Evolutionary conservation across 805 yeast species (phyloP).

Genomic region (Ogataea thermomethanolica): DNA sequence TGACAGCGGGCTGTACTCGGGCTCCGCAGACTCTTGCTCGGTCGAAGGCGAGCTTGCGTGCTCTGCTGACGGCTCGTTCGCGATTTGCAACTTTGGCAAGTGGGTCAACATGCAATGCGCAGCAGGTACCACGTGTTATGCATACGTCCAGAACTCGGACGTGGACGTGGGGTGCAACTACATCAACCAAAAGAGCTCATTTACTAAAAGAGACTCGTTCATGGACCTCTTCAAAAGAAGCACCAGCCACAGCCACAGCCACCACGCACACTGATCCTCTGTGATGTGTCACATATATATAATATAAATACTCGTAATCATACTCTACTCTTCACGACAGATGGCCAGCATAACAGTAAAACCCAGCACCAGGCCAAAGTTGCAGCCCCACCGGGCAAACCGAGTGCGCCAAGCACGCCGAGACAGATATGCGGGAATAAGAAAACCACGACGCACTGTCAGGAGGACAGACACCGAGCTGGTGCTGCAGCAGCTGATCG

Average conservation of each 20-base stretch:
- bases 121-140: constrained; percentile 61
- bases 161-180: constrained; percentile 51
- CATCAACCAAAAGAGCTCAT: constrained; percentile 29
- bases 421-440: neutral
- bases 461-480: neutral
- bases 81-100: constrained; percentile 52
- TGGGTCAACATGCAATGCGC: constrained; percentile 61
- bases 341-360: constrained; percentile 4
- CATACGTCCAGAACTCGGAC: constrained; percentile 40
- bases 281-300: constrained; percentile 2
- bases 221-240: constrained; percentile 24
- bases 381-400: neutral
- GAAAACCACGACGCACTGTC: neutral
- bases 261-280: constrained; percentile 13
- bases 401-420: neutral
- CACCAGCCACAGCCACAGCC: constrained; percentile 20
- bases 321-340: neutral
- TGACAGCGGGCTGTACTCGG: constrained; percentile 40
- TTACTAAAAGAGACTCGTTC: constrained; percentile 30
- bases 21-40: constrained; percentile 39
- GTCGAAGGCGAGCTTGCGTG: constrained; percentile 52
- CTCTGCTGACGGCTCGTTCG: constrained; percentile 45
- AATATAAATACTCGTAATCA: constrained; percentile 5
- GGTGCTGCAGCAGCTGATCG: neutral
- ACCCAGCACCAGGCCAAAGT: neutral